A percentile compares a stretch with the other conserved stretches of the same genome.
Evolutionary conservation across 176 grass and related monocot genomes (phyloP).

Genomic region (Tuctoria greenei): DNA sequence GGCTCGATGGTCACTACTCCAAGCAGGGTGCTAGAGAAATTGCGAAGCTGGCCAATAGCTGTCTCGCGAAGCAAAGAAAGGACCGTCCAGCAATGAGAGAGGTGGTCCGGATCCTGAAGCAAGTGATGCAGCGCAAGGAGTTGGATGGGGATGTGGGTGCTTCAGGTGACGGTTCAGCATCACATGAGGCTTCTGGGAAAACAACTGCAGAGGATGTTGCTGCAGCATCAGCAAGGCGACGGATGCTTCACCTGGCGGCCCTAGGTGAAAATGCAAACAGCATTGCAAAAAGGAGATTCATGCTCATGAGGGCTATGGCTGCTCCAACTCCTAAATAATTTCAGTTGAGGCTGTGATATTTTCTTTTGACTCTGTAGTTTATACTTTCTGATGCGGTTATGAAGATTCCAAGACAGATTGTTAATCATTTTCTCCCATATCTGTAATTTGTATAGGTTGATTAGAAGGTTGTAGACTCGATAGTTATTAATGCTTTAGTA

Average conservation of each 20-base stretch:
- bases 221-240: conserved; percentile 47
- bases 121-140: conserved; percentile 46
- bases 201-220: conserved; percentile 39
- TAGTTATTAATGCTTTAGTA: background rate
- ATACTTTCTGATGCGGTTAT: conserved; percentile 5
- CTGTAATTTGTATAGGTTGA: background rate
- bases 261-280: conserved; percentile 59
- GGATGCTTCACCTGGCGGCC: conserved; percentile 77
- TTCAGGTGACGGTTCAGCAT: conserved; percentile 27
- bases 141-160: conserved; percentile 35
- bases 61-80: conserved; percentile 62
- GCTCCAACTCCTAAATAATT: conserved; percentile 38
- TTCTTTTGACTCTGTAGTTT: conserved; percentile 15
- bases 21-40: conserved; percentile 48
- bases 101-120: conserved; percentile 48
- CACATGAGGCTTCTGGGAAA: conserved; percentile 22
- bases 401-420: background rate
- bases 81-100: conserved; percentile 62
- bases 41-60: conserved; percentile 56
- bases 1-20: conserved; percentile 58
- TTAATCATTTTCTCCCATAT: background rate
- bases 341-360: background rate
- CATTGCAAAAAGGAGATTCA: conserved; percentile 59
- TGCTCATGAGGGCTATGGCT: conserved; percentile 48
- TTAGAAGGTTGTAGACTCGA: background rate